Percentiles rank a stretch among this genome's conserved stretches.
These are phyloP conservation scores for Plicaturopsis crispa DNA, from an alignment of 768 basidiomycete species.

Conservation along the genomic window DNA sequence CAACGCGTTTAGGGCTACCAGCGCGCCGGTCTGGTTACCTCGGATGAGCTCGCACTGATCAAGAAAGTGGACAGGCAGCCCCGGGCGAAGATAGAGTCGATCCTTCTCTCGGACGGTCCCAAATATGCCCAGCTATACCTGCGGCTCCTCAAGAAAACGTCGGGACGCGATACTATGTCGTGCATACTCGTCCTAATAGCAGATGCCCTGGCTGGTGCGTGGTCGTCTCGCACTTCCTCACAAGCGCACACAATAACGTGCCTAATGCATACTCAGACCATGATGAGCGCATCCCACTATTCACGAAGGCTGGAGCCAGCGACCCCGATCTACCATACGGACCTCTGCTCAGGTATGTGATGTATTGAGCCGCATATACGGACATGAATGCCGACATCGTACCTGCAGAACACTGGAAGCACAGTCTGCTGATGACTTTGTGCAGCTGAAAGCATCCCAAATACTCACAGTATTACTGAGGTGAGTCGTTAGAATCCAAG, in stretches of 20 bases:
- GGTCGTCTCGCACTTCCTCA: no score
- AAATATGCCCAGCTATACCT: constrained; percentile 87
- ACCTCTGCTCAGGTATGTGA: constrained; percentile 63
- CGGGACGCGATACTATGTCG: constrained; percentile 82
- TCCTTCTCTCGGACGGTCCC: constrained; percentile 75
- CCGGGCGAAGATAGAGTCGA: constrained; percentile 62
- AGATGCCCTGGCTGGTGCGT: constrained; percentile 76
- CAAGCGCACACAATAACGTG: no score
- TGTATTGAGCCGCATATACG: neutral
- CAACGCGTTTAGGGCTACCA: constrained; percentile 71
- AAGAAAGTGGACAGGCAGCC: constrained; percentile 87
- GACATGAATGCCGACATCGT: constrained; percentile 8
- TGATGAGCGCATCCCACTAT: constrained; percentile 78
- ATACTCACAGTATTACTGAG: constrained; percentile 83
- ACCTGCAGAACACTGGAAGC: constrained; percentile 63
- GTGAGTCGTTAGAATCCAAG: constrained; percentile 27
- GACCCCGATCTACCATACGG: constrained; percentile 77
- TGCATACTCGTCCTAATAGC: constrained; percentile 80
- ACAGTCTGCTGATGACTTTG: constrained; percentile 92
- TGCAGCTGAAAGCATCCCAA: constrained; percentile 85
- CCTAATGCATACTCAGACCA: constrained; percentile 62
- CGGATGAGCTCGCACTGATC: constrained; percentile 79
- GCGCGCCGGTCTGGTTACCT: constrained; percentile 82
- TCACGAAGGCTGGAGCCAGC: constrained; percentile 49
- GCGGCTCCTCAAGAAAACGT: constrained; percentile 79